Conservation (phyloP, 2,329 filamentous ascomycete species). For the Fusarium domesticum region DNA sequence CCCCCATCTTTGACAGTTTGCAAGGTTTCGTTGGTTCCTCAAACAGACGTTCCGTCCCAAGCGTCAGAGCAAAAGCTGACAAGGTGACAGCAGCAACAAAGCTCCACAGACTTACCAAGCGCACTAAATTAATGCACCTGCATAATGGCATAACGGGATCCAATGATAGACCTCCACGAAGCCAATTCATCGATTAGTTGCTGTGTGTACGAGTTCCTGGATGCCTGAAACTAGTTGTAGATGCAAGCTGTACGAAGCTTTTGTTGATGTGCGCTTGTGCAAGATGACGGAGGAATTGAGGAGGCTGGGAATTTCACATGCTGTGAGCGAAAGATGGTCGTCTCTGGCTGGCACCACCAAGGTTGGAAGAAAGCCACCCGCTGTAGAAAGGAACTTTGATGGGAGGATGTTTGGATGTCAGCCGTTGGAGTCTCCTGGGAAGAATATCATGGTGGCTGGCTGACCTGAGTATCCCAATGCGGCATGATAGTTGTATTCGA, state of each 20-base stretch:
- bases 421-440: neutral
- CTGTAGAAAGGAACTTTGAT: neutral
- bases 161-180: conserved; percentile 36
- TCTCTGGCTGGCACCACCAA: neutral
- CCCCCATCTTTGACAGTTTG: too few species aligned
- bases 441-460: neutral
- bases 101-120: conserved; percentile 17
- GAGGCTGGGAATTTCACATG: conserved; percentile 25
- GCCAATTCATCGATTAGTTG: conserved; percentile 22
- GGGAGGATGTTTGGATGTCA: neutral
- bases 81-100: neutral
- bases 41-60: neutral
- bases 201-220: conserved; percentile 22
- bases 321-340: too few species aligned
- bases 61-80: neutral
- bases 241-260: conserved; percentile 6
- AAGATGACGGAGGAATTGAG: conserved; percentile 18
- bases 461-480: conserved; percentile 6
- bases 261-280: conserved; percentile 4
- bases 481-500: too few species aligned
- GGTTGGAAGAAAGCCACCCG: neutral
- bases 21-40: too few species aligned
- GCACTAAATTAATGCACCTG: conserved; percentile 28
- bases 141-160: conserved; percentile 20
- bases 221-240: conserved; percentile 25